Base-by-base conservation (phyloP, 352 stramenopile species). In the Pythium monospermum region DNA sequence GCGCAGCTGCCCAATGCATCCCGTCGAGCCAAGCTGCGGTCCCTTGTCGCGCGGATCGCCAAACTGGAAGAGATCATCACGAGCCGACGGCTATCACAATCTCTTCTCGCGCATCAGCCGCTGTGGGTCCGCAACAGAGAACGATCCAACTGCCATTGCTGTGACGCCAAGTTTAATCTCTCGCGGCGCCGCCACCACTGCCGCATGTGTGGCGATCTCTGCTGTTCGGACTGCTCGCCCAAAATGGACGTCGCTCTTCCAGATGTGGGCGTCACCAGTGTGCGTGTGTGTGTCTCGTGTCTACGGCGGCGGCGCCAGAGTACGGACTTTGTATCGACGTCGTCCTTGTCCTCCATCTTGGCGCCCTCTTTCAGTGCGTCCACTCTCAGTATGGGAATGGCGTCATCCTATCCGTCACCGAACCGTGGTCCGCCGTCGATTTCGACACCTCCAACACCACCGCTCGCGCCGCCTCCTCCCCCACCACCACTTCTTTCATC, bases 191-290 rank as follows among this genome's bases (percentile, higher is more conserved):
- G 76, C 26, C 82, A 89, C 47, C 79, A 89, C 54, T 93, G 82
- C n/a, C 76, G 76, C 4, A 52, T 87, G 12, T 93, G 82, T 44
- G 73, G 75, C 35, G 80, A 91, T 62, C 56, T 91, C 51, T 86
- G 75, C 46, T 91, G 80, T 50, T 79, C 76, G 2, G 75, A 85
- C 28, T 91, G 80, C 55, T 87, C 69, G 2, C 80, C 80, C n/a
- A 91, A 91, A 48, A 83, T 89, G 66, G 80, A 87, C 49, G 69
- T 91, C 19, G 73, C 70, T 30, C 71, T 91, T 18, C 75, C 78
- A 1, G 73, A 83, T 26, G 66, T 82, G 1, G 71, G 75, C 15
- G 68, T 64, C 23, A 84, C 75, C 26, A 82, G 71, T 51, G 76
- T 90, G 13, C 76, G 79, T 42, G 75, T 90, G n/a, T 90, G 79